Conservation (phyloP, 2,329 filamentous ascomycete genomes). For the Xylariaceae sp. region DNA sequence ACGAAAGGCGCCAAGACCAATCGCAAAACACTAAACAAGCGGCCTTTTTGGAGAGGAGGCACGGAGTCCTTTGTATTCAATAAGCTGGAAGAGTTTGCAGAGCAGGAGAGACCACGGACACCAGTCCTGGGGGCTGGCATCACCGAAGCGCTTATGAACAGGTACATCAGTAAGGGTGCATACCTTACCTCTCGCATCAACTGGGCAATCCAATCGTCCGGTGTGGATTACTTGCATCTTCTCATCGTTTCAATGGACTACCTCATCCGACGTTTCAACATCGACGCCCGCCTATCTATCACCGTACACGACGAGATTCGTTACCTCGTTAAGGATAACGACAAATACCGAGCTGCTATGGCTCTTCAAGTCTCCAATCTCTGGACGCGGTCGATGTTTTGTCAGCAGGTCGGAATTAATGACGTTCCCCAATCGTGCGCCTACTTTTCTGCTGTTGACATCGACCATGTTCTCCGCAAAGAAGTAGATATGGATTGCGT, state of each 20-base stretch:
- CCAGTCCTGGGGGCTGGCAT: slow-evolving; percentile 93
- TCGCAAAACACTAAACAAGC: slow-evolving; percentile 63
- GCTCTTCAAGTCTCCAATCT: slow-evolving; percentile 90
- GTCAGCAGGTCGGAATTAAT: slow-evolving; percentile 91
- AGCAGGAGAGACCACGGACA: slow-evolving; percentile 84
- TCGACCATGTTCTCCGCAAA: slow-evolving; percentile 92
- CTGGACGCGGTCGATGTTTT: slow-evolving; percentile 97
- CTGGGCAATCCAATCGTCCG: slow-evolving; percentile 97
- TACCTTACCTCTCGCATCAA: slow-evolving; percentile 97
- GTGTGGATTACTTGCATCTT: slow-evolving; percentile 94
- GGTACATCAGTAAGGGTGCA: slow-evolving; percentile 79
- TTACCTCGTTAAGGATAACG: slow-evolving; percentile 78
- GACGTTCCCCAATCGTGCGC: slow-evolving; percentile 92
- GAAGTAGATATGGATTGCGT: slow-evolving; percentile 98
- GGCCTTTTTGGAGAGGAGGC: slow-evolving; percentile 88
- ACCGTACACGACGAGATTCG: slow-evolving; percentile 98
- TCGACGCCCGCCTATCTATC: slow-evolving; percentile 79
- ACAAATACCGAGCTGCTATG: slow-evolving; percentile 86
- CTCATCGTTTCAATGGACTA: slow-evolving; percentile 95
- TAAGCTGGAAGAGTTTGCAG: slow-evolving; percentile 93
- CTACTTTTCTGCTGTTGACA: slow-evolving; percentile 92
- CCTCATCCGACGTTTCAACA: slow-evolving; percentile 75
- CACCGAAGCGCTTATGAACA: slow-evolving; percentile 86
- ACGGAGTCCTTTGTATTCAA: slow-evolving; percentile 99
- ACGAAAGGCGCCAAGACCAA: slow-evolving; percentile 88